Conservation (phyloP, 345 rosid genomes). For the Brassica napus region Da-Ae NC_063439.1:4007501-4008000, state of each 20-base stretch:
- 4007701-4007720: constrained; percentile 60
- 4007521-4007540: constrained; percentile 49
- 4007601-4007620: constrained; percentile 53
- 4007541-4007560: constrained; percentile 60
- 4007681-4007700: constrained; percentile 58
- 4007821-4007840: constrained; percentile 55
- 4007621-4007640: constrained; percentile 67
- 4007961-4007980: constrained; percentile 39
- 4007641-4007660: constrained; percentile 57
- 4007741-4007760: constrained; percentile 62
- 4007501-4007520: constrained; percentile 60
- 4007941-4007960: constrained; percentile 47
- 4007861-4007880: constrained; percentile 55
- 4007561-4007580: constrained; percentile 63
- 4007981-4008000: constrained; percentile 63
- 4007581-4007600: constrained; percentile 57
- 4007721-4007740: constrained; percentile 57
- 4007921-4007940: constrained; percentile 51
- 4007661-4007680: constrained; percentile 56
- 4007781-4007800: constrained; percentile 51
- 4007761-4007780: constrained; percentile 52
- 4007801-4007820: constrained; percentile 68
- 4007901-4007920: constrained; percentile 51
- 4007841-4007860: constrained; percentile 60
- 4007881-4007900: constrained; percentile 58